phyloP scores from a whole-genome alignment of 2,329 filamentous ascomycete species.

The Zymoseptoria crescenta region DNA sequence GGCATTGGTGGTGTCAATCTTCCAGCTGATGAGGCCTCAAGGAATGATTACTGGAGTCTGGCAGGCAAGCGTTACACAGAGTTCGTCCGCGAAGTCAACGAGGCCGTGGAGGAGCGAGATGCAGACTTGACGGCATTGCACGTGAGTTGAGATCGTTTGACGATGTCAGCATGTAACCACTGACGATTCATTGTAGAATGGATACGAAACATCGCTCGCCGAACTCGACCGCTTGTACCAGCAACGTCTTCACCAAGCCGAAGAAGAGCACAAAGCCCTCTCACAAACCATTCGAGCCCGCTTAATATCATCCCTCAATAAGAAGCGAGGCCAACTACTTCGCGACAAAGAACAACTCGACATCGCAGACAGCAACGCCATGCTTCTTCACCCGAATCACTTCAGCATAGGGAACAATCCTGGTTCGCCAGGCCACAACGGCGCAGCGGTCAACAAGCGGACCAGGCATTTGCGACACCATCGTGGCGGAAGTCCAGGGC shows the following conservation, averaged over 20 bases:
- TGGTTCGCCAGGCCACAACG: conserved; percentile 52
- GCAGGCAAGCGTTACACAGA: conserved; percentile 76
- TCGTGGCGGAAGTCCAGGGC: conserved; percentile 31
- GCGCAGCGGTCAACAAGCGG: conserved; percentile 47
- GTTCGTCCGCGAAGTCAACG: conserved; percentile 80
- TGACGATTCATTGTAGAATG: conserved; percentile 38
- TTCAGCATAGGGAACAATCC: conserved; percentile 56
- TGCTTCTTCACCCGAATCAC: conserved; percentile 57
- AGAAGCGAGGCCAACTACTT: conserved; percentile 50
- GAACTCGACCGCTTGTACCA: conserved; percentile 50
- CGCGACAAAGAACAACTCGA: conserved; percentile 61
- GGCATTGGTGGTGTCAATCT: conserved; percentile 30
- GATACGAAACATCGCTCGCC: conserved; percentile 48
- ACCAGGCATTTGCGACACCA: conserved; percentile 53
- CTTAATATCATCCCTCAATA: conserved; percentile 49
- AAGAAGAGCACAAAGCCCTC: conserved; percentile 54
- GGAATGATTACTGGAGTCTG: conserved; percentile 57
- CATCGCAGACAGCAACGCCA: conserved; percentile 57
- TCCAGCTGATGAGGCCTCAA: conserved; percentile 44
- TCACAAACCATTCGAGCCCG: conserved; percentile 54
- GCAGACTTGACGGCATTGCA: conserved; percentile 71
- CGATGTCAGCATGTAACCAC: background rate
- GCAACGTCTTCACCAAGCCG: conserved; percentile 54
- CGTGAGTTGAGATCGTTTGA: conserved; percentile 45
- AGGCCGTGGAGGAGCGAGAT: conserved; percentile 80